Conservation (phyloP, 2,329 filamentous ascomycete genomes). For the Akanthomyces muscarius region DNA sequence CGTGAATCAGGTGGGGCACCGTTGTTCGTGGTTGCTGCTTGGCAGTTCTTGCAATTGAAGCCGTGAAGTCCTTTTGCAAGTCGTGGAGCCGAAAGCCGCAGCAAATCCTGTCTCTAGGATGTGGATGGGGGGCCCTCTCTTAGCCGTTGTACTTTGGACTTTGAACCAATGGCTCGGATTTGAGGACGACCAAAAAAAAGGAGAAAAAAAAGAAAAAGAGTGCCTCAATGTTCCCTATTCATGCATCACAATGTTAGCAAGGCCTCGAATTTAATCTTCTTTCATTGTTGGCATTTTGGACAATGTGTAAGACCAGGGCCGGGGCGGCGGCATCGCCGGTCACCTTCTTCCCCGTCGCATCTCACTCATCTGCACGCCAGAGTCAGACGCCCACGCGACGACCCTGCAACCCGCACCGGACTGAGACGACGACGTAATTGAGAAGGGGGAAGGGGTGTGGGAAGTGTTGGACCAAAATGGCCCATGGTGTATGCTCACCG, state of each 20-base stretch:
- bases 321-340: neutral
- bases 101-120: no score
- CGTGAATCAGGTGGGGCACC: neutral
- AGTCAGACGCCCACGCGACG: conserved; percentile 7
- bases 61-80: no score
- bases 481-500: conserved; percentile 13
- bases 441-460: neutral
- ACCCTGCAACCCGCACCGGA: neutral
- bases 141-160: neutral
- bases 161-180: no score
- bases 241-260: no score
- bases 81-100: no score
- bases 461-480: neutral
- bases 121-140: neutral
- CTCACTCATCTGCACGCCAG: neutral
- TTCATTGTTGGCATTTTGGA: neutral
- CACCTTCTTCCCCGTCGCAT: neutral
- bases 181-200: neutral
- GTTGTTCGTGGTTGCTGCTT: neutral
- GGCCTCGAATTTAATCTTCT: no score
- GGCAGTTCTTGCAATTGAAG: no score
- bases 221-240: neutral
- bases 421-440: neutral
- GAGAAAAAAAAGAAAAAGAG: neutral
- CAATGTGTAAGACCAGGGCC: neutral